phyloP scores from a whole-genome alignment of 805 yeast species.

The Candida coleopterorum region DNA sequence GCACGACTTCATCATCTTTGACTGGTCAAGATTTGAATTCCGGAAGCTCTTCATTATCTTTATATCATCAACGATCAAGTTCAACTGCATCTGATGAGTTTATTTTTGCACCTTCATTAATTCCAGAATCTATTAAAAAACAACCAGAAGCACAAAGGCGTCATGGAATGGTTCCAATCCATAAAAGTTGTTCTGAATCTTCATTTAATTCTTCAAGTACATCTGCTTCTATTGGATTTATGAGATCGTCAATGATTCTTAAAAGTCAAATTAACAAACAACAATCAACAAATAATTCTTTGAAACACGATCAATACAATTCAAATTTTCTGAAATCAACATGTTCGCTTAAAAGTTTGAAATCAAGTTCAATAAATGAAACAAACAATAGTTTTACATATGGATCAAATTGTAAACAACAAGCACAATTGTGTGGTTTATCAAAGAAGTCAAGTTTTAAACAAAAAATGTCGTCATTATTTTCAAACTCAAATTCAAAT shows the following conservation, averaged over 20 bases:
- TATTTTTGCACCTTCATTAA: constrained; percentile 5
- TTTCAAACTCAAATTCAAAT: too few relatives aligned
- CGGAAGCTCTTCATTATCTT: constrained; percentile 32
- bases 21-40: constrained; percentile 21
- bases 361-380: constrained; percentile 20
- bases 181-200: not conserved
- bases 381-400: constrained; percentile 15
- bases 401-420: constrained; percentile 4
- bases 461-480: constrained; percentile 5
- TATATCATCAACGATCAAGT: constrained; percentile 11
- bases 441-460: constrained; percentile 5
- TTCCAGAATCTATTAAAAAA: constrained; percentile 3
- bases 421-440: constrained; percentile 3
- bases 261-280: constrained; percentile 35
- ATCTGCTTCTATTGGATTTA: constrained; percentile 39
- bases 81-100: constrained; percentile 6
- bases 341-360: constrained; percentile 10
- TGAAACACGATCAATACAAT: not conserved
- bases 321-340: constrained; percentile 2
- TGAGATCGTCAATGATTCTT: constrained; percentile 39
- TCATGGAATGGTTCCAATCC: constrained; percentile 1
- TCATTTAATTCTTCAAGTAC: constrained; percentile 2
- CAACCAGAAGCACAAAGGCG: not conserved
- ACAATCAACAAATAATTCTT: constrained; percentile 2
- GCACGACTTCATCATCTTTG: constrained; percentile 13